These are phyloP conservation scores for Rhodotorula sp. DNA, from an alignment of 1,284 basidiomycete species.

Conservation along the genomic window DNA sequence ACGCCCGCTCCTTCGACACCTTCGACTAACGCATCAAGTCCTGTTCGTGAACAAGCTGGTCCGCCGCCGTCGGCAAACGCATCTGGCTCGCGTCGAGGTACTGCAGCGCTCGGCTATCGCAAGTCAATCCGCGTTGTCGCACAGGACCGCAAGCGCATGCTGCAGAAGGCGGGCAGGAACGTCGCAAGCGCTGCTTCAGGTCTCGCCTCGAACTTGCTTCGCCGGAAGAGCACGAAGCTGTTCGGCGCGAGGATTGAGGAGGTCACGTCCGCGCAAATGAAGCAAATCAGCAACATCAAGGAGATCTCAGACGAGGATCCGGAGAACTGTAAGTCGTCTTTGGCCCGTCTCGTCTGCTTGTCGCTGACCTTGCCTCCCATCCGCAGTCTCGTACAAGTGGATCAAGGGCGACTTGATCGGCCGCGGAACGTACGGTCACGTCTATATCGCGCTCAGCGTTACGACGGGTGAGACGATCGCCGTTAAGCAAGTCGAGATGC, in stretches of 20 bases:
- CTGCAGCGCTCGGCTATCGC: conserved; percentile 57
- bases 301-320: conserved; percentile 47
- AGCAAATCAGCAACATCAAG: conserved; percentile 44
- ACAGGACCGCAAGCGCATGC: conserved; percentile 54
- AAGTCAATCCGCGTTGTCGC: conserved; percentile 93
- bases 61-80: conserved; percentile 22
- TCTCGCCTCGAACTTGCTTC: conserved; percentile 52
- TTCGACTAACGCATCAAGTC: conserved; percentile 41
- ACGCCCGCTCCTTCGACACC: conserved; percentile 66
- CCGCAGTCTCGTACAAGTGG: conserved; percentile 89
- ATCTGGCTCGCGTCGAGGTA: neutral
- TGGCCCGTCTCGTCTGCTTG: too few species aligned
- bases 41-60: conserved; percentile 37
- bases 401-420: conserved; percentile 96
- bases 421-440: conserved; percentile 92
- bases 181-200: conserved; percentile 52
- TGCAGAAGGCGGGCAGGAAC: conserved; percentile 52
- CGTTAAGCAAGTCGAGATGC: conserved; percentile 97
- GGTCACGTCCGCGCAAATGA: conserved; percentile 67
- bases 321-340: conserved; percentile 43
- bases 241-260: conserved; percentile 95
- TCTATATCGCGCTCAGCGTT: conserved; percentile 95
- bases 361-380: neutral
- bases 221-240: conserved; percentile 87
- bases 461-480: conserved; percentile 99